Evolutionary conservation across 768 basidiomycete genomes (phyloP).

Genomic region (Mycena albidolilacea): DNA sequence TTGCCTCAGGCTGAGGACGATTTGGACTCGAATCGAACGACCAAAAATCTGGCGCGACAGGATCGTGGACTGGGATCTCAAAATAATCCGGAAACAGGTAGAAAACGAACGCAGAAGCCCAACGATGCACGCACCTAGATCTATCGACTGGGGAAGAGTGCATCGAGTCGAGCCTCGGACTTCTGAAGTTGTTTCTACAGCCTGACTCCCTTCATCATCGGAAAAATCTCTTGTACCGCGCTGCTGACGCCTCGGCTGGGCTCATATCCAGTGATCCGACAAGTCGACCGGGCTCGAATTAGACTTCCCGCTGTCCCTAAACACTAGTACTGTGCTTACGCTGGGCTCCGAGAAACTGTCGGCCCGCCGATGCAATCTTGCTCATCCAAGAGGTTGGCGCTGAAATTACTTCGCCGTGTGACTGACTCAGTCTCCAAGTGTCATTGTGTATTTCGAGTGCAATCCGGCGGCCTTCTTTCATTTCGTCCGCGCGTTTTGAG

Average conservation of each 20-base stretch:
- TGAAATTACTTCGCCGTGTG: background rate
- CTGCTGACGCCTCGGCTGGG: slow-evolving; percentile 4
- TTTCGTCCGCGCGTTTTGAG: background rate
- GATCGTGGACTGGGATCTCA: too few relatives aligned
- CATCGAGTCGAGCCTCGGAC: slow-evolving; percentile 10
- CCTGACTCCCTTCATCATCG: background rate
- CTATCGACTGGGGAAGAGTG: slow-evolving; percentile 8
- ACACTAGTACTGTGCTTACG: background rate
- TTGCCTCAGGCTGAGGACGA: too few relatives aligned
- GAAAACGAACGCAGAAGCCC: background rate
- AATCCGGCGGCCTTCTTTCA: slow-evolving; percentile 12
- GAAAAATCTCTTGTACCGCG: slow-evolving; percentile 2
- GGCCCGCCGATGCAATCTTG: background rate
- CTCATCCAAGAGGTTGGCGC: background rate
- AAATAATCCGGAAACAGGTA: background rate
- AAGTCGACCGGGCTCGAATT: slow-evolving; percentile 5
- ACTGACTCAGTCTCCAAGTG: background rate
- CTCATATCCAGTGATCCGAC: slow-evolving; percentile 9
- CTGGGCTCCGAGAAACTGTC: slow-evolving; percentile 3
- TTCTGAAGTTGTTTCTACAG: background rate
- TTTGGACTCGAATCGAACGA: too few relatives aligned
- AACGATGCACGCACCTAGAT: slow-evolving; percentile 1
- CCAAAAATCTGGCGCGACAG: background rate
- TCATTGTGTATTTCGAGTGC: background rate
- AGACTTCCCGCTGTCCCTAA: slow-evolving; percentile 10